Percentiles rank a stretch among this genome's conserved stretches.
phyloP scores from a whole-genome alignment of 129 eudicot species.

The Kitagawia praeruptora region DNA sequence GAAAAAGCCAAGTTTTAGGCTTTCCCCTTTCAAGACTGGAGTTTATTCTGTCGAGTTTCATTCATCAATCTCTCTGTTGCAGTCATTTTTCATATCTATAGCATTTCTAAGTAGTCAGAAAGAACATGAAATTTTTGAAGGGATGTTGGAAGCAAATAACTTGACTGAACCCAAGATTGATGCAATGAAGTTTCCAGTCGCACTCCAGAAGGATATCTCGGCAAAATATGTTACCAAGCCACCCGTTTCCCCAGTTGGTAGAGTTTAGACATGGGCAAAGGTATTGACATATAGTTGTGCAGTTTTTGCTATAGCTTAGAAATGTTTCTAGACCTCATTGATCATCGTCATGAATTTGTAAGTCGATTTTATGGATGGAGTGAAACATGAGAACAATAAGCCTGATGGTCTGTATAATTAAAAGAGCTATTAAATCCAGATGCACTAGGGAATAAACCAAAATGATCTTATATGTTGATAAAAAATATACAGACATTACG shows the following conservation, averaged over 20 bases:
- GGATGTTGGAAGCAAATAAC: constrained; percentile 23
- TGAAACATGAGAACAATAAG: background rate
- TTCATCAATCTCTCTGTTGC: constrained; percentile 54
- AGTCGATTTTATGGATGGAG: background rate
- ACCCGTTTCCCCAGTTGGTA: constrained; percentile 74
- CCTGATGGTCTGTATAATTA: background rate
- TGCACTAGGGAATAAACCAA: too few species aligned
- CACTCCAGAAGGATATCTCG: constrained; percentile 19
- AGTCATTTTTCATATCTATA: constrained; percentile 64
- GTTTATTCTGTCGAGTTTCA: constrained; percentile 54
- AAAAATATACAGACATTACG: too few species aligned
- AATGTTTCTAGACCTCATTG: background rate
- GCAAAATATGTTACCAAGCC: constrained; percentile 46
- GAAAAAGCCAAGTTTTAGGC: constrained; percentile 41
- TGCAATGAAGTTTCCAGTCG: constrained; percentile 14
- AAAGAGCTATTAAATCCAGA: background rate
- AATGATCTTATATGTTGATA: too few species aligned
- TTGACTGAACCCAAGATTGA: constrained; percentile 12
- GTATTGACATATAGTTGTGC: background rate
- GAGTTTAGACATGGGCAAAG: constrained; percentile 32
- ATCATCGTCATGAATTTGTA: background rate
- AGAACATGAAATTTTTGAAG: constrained; percentile 31
- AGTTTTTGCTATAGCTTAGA: background rate
- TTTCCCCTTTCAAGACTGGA: constrained; percentile 49
- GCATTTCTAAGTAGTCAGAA: constrained; percentile 48